Conservation (phyloP, 805 yeast genomes). For the Candida palmyrensis region DNA sequence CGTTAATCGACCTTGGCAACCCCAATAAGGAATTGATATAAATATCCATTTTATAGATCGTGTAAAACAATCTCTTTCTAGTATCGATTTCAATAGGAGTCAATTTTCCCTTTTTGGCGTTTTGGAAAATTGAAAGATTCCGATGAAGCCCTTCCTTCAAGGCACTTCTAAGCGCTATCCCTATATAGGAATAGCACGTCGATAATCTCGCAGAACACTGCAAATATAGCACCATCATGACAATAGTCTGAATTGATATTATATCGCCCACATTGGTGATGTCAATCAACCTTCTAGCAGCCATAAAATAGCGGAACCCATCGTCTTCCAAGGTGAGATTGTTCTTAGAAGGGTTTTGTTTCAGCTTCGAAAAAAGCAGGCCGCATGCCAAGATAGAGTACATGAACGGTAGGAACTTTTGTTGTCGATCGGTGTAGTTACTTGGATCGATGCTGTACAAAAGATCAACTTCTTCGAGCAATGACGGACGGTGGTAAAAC, state of each 20-base stretch:
- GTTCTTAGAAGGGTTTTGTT: conserved; percentile 28
- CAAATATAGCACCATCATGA: conserved; percentile 78
- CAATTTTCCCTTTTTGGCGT: conserved; percentile 44
- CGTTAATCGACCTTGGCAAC: conserved; percentile 69
- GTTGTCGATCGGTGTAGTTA: conserved; percentile 67
- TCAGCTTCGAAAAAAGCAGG: conserved; percentile 56
- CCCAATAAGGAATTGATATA: conserved; percentile 86
- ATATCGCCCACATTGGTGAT: conserved; percentile 81
- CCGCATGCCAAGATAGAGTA: conserved; percentile 90
- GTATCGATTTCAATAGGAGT: conserved; percentile 81
- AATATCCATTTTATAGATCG: conserved; percentile 85
- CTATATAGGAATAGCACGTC: conserved; percentile 85
- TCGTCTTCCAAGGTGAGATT: conserved; percentile 57
- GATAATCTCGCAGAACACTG: conserved; percentile 86
- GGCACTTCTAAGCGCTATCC: conserved; percentile 80
- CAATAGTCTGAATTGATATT: conserved; percentile 77
- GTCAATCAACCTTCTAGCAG: conserved; percentile 74
- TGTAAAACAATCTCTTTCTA: conserved; percentile 81
- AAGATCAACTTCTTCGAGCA: conserved; percentile 67
- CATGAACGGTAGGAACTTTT: conserved; percentile 69
- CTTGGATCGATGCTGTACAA: conserved; percentile 73
- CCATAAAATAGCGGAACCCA: conserved; percentile 74
- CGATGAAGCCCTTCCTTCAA: conserved; percentile 80
- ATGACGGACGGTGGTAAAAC: conserved; percentile 81
- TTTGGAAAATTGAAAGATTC: conserved; percentile 45